Conservation (phyloP, 495 filamentous ascomycete genomes). For the Penicillium longicatenatum region DNA sequence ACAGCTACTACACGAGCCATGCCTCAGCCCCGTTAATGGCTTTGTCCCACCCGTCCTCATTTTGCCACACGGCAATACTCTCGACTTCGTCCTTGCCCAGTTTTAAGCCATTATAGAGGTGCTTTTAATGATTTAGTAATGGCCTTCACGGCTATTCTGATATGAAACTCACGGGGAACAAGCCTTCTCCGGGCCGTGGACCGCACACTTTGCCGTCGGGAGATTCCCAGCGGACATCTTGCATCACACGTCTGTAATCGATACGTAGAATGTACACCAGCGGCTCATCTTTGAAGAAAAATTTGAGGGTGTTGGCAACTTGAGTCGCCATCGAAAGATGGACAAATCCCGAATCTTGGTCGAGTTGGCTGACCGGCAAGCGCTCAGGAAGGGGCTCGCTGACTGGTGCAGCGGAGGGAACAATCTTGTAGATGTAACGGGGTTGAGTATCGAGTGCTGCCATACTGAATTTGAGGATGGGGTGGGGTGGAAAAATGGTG, state of each 20-base stretch:
- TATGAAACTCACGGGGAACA: slow-evolving; percentile 44
- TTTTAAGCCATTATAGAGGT: slow-evolving; percentile 49
- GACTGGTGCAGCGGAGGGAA: slow-evolving; percentile 43
- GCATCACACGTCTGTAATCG: slow-evolving; percentile 60
- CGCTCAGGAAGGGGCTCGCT: slow-evolving; percentile 45
- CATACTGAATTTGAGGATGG: background rate
- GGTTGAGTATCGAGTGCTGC: slow-evolving; percentile 26
- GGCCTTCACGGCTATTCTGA: background rate
- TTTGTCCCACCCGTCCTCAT: slow-evolving; percentile 48
- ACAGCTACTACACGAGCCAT: slow-evolving; percentile 38
- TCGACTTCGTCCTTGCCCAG: slow-evolving; percentile 47
- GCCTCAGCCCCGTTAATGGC: slow-evolving; percentile 39
- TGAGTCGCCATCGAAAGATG: slow-evolving; percentile 46
- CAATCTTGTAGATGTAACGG: slow-evolving; percentile 46
- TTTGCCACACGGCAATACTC: slow-evolving; percentile 47
- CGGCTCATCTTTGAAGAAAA: slow-evolving; percentile 73
- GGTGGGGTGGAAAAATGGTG: background rate
- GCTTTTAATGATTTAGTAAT: slow-evolving; percentile 28
- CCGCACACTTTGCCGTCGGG: slow-evolving; percentile 45
- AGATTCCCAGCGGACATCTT: slow-evolving; percentile 44
- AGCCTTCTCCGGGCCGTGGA: slow-evolving; percentile 42
- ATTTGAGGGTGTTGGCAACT: slow-evolving; percentile 51
- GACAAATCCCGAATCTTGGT: slow-evolving; percentile 42
- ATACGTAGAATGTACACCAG: slow-evolving; percentile 77
- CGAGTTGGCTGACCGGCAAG: slow-evolving; percentile 46